Evolutionary conservation across 2,329 filamentous ascomycete species (phyloP).

Genomic region (Phoma herbarum): DNA sequence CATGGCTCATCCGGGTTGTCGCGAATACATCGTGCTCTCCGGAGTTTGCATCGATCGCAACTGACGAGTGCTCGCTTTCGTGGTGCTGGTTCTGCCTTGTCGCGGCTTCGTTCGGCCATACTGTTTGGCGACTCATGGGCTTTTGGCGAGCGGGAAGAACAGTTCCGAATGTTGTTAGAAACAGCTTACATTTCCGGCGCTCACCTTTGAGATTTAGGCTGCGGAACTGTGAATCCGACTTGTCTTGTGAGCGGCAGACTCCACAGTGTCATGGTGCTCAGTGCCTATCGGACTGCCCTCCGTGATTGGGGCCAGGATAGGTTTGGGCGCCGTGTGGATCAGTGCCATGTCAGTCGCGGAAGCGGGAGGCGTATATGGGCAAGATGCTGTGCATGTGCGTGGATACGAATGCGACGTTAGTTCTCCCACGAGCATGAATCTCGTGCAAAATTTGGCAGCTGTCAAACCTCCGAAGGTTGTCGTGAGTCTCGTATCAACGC

Average conservation of each 20-base stretch:
- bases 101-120: constrained; percentile 22
- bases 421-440: neutral
- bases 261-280: constrained; percentile 22
- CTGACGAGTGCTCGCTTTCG: constrained; percentile 44
- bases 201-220: constrained; percentile 10
- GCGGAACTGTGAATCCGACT: constrained; percentile 16
- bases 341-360: constrained; percentile 21
- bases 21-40: constrained; percentile 43
- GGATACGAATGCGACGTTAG: constrained; percentile 1
- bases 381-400: constrained; percentile 7
- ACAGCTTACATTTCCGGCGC: constrained; percentile 8
- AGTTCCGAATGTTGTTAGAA: constrained; percentile 20
- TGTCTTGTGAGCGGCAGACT: constrained; percentile 14
- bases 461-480: neutral
- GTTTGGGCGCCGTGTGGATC: constrained; percentile 22
- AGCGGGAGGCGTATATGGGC: constrained; percentile 5
- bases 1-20: constrained; percentile 45
- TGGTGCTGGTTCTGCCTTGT: constrained; percentile 30
- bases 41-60: constrained; percentile 44
- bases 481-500: neutral
- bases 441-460: neutral
- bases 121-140: constrained; percentile 17
- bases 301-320: constrained; percentile 20
- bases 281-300: constrained; percentile 22
- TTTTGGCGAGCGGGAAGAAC: constrained; percentile 8